Evolutionary conservation across 768 basidiomycete species (phyloP).

Genomic region (Xerocomus potaroensis): DNA sequence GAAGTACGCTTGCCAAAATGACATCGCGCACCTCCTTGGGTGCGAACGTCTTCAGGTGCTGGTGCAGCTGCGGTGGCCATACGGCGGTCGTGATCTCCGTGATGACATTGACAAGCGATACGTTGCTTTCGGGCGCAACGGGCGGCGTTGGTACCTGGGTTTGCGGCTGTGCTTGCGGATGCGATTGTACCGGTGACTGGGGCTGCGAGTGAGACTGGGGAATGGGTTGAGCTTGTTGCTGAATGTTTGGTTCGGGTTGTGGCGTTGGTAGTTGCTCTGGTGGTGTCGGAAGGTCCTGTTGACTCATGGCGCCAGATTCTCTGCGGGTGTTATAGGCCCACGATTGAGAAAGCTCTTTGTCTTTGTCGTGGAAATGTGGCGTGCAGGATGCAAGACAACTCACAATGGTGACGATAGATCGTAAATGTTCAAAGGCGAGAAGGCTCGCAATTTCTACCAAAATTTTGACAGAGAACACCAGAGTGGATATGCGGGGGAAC

Average conservation of each 20-base stretch:
- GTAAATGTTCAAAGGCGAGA: too few relatives aligned
- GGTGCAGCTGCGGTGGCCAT: slow-evolving; percentile 36
- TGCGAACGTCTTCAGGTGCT: slow-evolving; percentile 42
- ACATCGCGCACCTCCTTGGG: slow-evolving; percentile 57
- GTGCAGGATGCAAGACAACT: too few relatives aligned
- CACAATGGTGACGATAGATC: too few relatives aligned
- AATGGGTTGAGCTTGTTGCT: slow-evolving; percentile 1
- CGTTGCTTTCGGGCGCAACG: slow-evolving; percentile 1
- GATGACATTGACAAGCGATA: slow-evolving; percentile 40
- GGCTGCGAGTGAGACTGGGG: not conserved
- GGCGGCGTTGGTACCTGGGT: slow-evolving; percentile 5
- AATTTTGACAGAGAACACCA: too few relatives aligned
- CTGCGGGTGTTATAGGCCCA: too few relatives aligned
- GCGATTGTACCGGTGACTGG: slow-evolving; percentile 3
- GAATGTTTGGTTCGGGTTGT: slow-evolving; percentile 12
- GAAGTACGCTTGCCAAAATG: slow-evolving; percentile 49
- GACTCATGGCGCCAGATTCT: slow-evolving; percentile 17
- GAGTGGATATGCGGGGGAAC: too few relatives aligned
- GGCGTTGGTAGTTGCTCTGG: slow-evolving; percentile 14
- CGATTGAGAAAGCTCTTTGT: too few relatives aligned
- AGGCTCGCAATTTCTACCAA: too few relatives aligned
- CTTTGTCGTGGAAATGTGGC: too few relatives aligned
- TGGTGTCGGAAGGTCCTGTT: slow-evolving; percentile 25
- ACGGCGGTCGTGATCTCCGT: slow-evolving; percentile 43
- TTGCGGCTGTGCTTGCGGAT: slow-evolving; percentile 5